Evolutionary conservation across 768 basidiomycete species (phyloP).

Genomic region (Galerina marginata): DNA sequence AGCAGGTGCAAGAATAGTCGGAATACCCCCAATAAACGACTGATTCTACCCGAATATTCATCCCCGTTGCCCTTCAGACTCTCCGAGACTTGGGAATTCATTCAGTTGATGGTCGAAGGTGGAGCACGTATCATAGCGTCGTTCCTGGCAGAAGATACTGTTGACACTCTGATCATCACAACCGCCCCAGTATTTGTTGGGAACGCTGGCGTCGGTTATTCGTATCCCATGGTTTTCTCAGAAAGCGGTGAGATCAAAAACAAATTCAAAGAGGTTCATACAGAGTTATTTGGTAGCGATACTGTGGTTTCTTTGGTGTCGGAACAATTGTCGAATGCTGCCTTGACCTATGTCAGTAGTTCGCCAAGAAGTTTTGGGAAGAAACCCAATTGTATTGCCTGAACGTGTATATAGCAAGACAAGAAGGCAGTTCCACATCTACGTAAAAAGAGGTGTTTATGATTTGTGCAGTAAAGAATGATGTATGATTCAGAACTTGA

Average conservation of each 20-base stretch:
- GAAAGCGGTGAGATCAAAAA: neutral
- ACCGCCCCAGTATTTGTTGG: conserved; percentile 89
- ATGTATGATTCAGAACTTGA: too few relatives aligned
- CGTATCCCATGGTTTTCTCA: conserved; percentile 7
- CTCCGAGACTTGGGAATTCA: conserved; percentile 63
- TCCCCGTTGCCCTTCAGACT: conserved; percentile 53
- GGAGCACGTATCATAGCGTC: conserved; percentile 83
- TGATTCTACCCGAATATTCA: conserved; percentile 24
- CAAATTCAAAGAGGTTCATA: conserved; percentile 33
- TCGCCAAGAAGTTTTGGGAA: neutral
- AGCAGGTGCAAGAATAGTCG: conserved; percentile 72
- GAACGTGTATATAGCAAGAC: conserved; percentile 23
- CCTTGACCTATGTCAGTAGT: neutral
- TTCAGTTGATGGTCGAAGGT: conserved; percentile 95
- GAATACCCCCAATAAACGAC: conserved; percentile 35
- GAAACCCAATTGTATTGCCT: conserved; percentile 19
- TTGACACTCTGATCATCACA: conserved; percentile 84
- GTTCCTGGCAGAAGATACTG: conserved; percentile 55
- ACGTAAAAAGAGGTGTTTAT: neutral
- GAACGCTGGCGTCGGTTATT: conserved; percentile 65
- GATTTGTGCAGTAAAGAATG: neutral
- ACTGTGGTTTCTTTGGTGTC: conserved; percentile 32
- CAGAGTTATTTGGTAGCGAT: conserved; percentile 42
- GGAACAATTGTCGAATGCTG: neutral
- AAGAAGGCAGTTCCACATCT: conserved; percentile 1